phyloP scores from a whole-genome alignment of 2,329 filamentous ascomycete species.

The Nothopassalora personata region DNA sequence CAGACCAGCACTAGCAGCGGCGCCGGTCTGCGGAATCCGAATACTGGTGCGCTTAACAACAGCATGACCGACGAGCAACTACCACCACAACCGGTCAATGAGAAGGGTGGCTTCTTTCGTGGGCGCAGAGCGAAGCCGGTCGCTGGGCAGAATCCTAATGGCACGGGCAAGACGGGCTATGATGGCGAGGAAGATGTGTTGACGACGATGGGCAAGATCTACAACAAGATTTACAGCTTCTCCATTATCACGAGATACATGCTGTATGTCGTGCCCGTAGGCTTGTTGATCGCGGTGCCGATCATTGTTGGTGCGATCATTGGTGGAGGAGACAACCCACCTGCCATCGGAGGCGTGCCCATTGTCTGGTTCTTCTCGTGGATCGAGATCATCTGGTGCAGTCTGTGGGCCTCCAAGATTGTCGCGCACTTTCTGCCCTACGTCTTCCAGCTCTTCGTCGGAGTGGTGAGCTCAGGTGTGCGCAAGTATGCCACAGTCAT shows the following conservation, averaged over 20 bases:
- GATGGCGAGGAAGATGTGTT: slow-evolving; percentile 51
- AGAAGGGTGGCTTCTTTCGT: slow-evolving; percentile 36
- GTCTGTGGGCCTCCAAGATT: slow-evolving; percentile 58
- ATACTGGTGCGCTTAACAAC: slow-evolving; percentile 28
- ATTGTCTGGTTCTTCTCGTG: slow-evolving; percentile 60
- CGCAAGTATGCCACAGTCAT: slow-evolving; percentile 59
- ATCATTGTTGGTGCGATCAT: slow-evolving; percentile 57
- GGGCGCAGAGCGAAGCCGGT: slow-evolving; percentile 33
- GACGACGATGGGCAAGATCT: slow-evolving; percentile 55
- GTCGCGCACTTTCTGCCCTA: slow-evolving; percentile 54
- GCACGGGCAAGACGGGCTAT: slow-evolving; percentile 28
- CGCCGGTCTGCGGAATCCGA: slow-evolving; percentile 37
- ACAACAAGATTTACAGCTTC: slow-evolving; percentile 57
- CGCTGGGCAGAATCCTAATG: slow-evolving; percentile 21
- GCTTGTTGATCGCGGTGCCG: slow-evolving; percentile 54
- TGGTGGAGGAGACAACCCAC: slow-evolving; percentile 29
- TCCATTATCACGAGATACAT: slow-evolving; percentile 60
- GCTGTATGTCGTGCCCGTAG: slow-evolving; percentile 57
- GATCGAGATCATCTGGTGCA: slow-evolving; percentile 60
- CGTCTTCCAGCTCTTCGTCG: slow-evolving; percentile 56
- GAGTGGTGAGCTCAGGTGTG: slow-evolving; percentile 59
- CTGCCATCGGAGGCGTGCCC: slow-evolving; percentile 51
- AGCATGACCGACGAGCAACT: slow-evolving; percentile 28
- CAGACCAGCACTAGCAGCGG: slow-evolving; percentile 43
- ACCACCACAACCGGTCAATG: slow-evolving; percentile 30